Conservation (phyloP, 2,329 filamentous ascomycete species). For the Orbilia ellipsospora region DNA sequence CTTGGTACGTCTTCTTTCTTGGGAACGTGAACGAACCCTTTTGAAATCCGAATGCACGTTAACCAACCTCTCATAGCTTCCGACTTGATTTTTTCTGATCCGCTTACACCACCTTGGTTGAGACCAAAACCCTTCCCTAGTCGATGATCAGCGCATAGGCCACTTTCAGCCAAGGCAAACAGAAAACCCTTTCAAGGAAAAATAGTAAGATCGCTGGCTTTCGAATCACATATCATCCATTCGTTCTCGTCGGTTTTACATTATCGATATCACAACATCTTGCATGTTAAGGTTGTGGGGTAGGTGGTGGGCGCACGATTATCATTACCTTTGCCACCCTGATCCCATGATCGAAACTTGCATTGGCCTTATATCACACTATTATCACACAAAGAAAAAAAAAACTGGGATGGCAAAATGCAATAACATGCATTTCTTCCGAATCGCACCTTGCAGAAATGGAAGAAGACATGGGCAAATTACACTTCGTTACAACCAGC, state of each 20-base stretch:
- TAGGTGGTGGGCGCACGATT: neutral
- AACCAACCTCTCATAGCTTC: too few species aligned
- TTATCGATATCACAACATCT: constrained; percentile 35
- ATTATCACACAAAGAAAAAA: constrained; percentile 1
- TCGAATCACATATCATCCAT: constrained; percentile 17
- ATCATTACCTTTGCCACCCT: constrained; percentile 27
- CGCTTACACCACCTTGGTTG: neutral
- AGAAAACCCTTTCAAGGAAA: neutral
- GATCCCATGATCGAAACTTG: constrained; percentile 32
- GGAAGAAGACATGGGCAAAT: constrained; percentile 5
- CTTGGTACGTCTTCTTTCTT: neutral
- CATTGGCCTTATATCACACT: constrained; percentile 1
- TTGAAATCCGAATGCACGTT: too few species aligned
- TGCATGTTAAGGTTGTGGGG: constrained; percentile 17
- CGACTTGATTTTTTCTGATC: too few species aligned
- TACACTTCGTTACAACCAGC: too few species aligned
- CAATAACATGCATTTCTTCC: neutral
- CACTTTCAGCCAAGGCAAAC: constrained; percentile 36
- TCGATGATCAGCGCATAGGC: constrained; percentile 19
- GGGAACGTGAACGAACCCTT: neutral
- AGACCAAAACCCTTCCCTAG: constrained; percentile 10
- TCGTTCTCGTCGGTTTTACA: neutral
- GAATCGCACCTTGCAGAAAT: too few species aligned
- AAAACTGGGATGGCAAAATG: constrained; percentile 32
- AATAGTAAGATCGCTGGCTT: constrained; percentile 12